Evolutionary conservation across 2,329 filamentous ascomycete species (phyloP).

Genomic region (Verticillium dahliae): DNA sequence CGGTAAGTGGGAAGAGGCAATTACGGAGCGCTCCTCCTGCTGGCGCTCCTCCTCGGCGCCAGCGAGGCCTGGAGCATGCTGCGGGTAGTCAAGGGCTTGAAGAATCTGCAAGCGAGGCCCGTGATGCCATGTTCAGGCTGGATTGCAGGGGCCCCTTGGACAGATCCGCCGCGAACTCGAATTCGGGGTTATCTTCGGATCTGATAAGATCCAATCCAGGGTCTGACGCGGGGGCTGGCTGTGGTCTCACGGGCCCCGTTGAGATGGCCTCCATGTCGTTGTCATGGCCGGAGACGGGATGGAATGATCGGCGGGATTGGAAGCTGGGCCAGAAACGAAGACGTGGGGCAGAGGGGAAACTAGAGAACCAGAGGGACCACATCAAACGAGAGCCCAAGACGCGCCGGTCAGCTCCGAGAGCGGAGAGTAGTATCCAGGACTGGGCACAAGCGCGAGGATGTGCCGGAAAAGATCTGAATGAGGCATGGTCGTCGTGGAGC

Average conservation of each 20-base stretch:
- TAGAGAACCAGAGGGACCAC: background rate
- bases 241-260: background rate
- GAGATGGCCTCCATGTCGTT: background rate
- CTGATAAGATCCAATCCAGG: slow-evolving; percentile 40
- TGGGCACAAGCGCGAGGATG: background rate
- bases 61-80: background rate
- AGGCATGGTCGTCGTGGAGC: background rate
- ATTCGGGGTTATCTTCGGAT: slow-evolving; percentile 41
- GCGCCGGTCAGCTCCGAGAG: background rate
- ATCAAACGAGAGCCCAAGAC: background rate
- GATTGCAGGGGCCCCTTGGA: background rate
- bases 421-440: background rate
- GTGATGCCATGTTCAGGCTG: background rate
- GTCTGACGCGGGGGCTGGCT: background rate
- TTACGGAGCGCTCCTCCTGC: background rate
- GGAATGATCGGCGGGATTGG: background rate
- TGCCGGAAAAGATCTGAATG: background rate
- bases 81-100: background rate
- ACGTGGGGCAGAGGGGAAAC: background rate
- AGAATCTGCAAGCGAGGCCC: background rate
- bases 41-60: background rate
- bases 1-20: background rate
- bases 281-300: background rate
- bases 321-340: background rate
- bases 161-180: slow-evolving; percentile 9